phyloP scores from a whole-genome alignment of 768 basidiomycete species.

The Hemileccinum rubropunctum region DNA sequence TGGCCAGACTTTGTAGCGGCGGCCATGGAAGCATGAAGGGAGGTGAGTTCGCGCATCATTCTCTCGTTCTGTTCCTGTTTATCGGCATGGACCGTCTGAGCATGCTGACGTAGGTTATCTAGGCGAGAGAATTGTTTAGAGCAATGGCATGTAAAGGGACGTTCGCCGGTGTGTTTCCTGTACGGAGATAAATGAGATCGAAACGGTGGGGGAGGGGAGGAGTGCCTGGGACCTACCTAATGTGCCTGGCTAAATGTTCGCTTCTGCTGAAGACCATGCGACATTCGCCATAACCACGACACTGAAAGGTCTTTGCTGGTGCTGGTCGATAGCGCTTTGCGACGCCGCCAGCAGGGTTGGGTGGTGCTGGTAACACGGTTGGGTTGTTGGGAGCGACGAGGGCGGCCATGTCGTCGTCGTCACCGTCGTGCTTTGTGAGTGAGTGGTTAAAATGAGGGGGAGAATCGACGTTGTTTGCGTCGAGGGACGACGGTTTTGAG shows the following conservation, averaged over 20 bases:
- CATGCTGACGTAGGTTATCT: constrained; percentile 96
- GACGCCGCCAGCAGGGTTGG: constrained; percentile 22
- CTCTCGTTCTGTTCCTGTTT: constrained; percentile 84
- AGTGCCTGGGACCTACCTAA: constrained; percentile 61
- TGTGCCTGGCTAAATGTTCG: constrained; percentile 94
- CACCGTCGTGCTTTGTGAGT: too few species aligned
- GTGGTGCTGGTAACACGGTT: constrained; percentile 17
- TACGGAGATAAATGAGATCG: constrained; percentile 24
- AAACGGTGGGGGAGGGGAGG: constrained; percentile 10
- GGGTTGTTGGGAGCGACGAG: constrained; percentile 30
- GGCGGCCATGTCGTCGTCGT: constrained; percentile 31
- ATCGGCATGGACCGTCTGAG: constrained; percentile 96
- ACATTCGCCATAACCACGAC: constrained; percentile 92
- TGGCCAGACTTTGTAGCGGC: constrained; percentile 42
- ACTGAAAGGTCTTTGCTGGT: constrained; percentile 93
- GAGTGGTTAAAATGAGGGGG: not conserved
- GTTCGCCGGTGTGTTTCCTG: constrained; percentile 98
- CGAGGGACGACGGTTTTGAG: constrained; percentile 32
- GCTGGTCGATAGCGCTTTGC: constrained; percentile 76
- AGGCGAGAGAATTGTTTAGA: constrained; percentile 93
- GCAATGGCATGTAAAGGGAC: constrained; percentile 96
- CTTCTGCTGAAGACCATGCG: constrained; percentile 95
- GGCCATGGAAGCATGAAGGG: constrained; percentile 80
- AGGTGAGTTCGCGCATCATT: constrained; percentile 89
- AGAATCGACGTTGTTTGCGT: constrained; percentile 15